Evolutionary conservation across 139 green algal species (phyloP).

Genomic region (Coccomyxa sp.): DNA sequence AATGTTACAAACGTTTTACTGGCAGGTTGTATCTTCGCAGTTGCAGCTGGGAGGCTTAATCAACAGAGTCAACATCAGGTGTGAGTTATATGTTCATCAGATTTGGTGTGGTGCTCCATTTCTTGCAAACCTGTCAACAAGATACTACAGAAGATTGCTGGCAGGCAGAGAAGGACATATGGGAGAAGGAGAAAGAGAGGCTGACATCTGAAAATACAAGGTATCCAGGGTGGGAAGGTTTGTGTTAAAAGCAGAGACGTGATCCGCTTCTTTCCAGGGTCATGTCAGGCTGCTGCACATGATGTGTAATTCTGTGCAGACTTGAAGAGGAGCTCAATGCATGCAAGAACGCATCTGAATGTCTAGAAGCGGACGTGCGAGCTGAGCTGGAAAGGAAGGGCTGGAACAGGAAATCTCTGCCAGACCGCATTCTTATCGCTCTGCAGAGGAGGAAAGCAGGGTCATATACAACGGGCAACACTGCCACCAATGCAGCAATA

Average conservation of each 20-base stretch:
- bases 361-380: neutral
- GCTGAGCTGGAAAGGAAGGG: neutral
- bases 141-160: neutral
- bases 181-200: constrained; percentile 15
- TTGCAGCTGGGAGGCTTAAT: constrained; percentile 29
- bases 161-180: constrained; percentile 20
- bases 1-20: constrained; percentile 29
- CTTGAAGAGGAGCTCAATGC: neutral
- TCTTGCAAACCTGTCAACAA: neutral
- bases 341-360: neutral
- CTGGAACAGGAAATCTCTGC: neutral
- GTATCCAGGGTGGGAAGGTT: neutral
- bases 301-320: neutral
- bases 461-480: no score
- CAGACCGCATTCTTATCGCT: no score
- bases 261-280: neutral
- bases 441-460: no score
- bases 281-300: neutral
- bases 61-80: constrained; percentile 29
- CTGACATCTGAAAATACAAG: constrained; percentile 6
- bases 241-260: neutral
- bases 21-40: constrained; percentile 30
- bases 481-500: no score
- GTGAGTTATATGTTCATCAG: neutral
- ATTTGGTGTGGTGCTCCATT: neutral